Conservation (phyloP, 129 eudicot species). For the Pulicaria dysenterica region DNA sequence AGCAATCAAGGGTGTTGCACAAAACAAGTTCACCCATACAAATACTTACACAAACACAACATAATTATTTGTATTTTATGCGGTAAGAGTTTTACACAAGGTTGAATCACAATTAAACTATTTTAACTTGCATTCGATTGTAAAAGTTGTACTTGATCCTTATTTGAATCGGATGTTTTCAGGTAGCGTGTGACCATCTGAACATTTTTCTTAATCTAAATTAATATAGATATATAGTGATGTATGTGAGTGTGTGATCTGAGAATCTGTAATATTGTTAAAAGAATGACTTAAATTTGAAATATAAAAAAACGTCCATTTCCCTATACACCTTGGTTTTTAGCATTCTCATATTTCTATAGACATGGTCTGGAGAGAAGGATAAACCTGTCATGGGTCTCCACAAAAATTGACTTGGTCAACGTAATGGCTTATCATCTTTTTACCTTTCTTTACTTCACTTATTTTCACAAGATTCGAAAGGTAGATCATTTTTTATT, state of each 20-base stretch:
- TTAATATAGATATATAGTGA: no score
- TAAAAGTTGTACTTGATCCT: conserved; percentile 9
- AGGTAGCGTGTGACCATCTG: no score
- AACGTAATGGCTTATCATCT: conserved; percentile 23
- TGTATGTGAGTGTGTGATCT: no score
- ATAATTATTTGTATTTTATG: no score
- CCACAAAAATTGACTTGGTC: conserved; percentile 39
- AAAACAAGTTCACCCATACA: conserved; percentile 8
- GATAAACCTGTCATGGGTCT: conserved; percentile 42
- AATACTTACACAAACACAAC: background rate
- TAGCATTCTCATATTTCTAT: conserved; percentile 34
- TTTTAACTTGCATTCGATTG: background rate
- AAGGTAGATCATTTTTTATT: conserved; percentile 1
- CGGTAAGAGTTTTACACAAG: no score
- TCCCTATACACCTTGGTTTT: conserved; percentile 46
- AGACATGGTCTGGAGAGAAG: conserved; percentile 29
- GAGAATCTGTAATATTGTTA: background rate
- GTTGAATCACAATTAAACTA: no score
- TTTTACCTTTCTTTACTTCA: conserved; percentile 33
- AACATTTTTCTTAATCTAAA: no score
- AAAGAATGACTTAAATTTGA: conserved; percentile 1
- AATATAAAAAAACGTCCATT: conserved; percentile 20
- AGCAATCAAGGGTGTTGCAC: conserved; percentile 24
- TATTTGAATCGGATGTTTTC: background rate
- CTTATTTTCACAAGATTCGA: conserved; percentile 32